Evolutionary conservation across 2,329 filamentous ascomycete genomes (phyloP).

Genomic region (Cryphonectria parasitica): DNA sequence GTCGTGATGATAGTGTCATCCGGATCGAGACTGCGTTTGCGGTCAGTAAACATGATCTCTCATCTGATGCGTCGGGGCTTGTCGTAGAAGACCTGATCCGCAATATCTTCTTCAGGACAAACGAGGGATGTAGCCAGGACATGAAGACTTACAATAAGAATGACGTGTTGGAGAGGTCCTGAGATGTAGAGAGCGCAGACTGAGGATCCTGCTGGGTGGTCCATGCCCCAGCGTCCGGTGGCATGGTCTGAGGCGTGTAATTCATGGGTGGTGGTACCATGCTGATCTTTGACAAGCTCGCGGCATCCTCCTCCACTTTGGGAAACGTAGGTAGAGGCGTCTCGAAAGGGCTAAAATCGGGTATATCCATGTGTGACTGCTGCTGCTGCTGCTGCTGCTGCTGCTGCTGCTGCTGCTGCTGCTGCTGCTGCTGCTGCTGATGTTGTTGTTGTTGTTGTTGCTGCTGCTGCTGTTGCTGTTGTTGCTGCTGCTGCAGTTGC

Average conservation of each 20-base stretch:
- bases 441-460: slow-evolving; percentile 35
- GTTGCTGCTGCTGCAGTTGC: slow-evolving; percentile 31
- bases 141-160: slow-evolving; percentile 27
- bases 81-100: background rate
- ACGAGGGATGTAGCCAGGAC: background rate
- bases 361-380: slow-evolving; percentile 26
- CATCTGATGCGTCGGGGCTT: background rate
- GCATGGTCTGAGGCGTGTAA: slow-evolving; percentile 27
- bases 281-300: slow-evolving; percentile 29
- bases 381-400: slow-evolving; percentile 24
- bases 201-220: slow-evolving; percentile 27
- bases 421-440: slow-evolving; percentile 35
- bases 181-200: slow-evolving; percentile 26
- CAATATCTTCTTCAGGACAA: background rate
- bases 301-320: slow-evolving; percentile 29
- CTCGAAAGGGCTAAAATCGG: slow-evolving; percentile 29
- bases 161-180: slow-evolving; percentile 29
- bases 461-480: slow-evolving; percentile 34
- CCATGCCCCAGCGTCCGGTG: slow-evolving; percentile 26
- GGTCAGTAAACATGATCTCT: slow-evolving; percentile 20
- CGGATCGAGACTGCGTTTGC: slow-evolving; percentile 23
- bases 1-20: slow-evolving; percentile 30
- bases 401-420: slow-evolving; percentile 26
- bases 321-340: slow-evolving; percentile 29
- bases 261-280: slow-evolving; percentile 27